Base-by-base conservation (phyloP, 352 stramenopile species). In the Pythium dissotocum region DNA sequence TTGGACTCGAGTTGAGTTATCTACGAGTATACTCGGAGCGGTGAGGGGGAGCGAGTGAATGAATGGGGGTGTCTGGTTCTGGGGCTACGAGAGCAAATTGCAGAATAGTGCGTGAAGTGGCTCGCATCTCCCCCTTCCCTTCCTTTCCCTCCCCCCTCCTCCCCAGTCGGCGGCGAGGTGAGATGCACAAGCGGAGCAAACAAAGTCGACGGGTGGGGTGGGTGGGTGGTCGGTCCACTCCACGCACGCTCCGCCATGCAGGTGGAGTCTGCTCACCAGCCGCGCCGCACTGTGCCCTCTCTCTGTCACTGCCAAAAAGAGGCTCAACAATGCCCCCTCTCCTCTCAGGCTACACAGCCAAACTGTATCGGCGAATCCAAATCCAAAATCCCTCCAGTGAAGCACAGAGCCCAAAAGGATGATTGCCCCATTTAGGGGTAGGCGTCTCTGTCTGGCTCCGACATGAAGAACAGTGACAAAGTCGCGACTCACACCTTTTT, bases 41-140 rank as follows among this genome's bases (percentile, higher is more conserved):
- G 38, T 10, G 38, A 5, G 13, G 38, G 38, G 38, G 38, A 5
- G 38, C 38, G 38, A 44, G 26, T 54, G n/a, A 54, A 28, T 52
- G 35, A 21, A 49, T n/a, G n/a, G 21, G 28, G 48, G 38, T 10
- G 54, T 48, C 24, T 61, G 51, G 62, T 62, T 66, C 65, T 72
- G 65, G 59, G 65, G 51, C 33, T 42, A 7, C 3, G 36, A 44
- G 51, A 67, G 65, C 54, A 72, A 72, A 72, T 72, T 72, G 65
- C 65, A 62, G 59, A 72, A 72, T 72, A 72, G 48, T 33, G 40
- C 38, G 36, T 67, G 55, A 60, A 32, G 24, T 40, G 42, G 26
- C 46, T 46, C 54, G 65, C 58, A 67, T 71, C 57, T 40, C 58
- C 65, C 65, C 32, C 52, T 58, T 69, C 57, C 63, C 55, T 40